A percentile compares a stretch with the other conserved stretches of the same genome.
Conservation (phyloP, 2,329 filamentous ascomycete species). For the Coniella lustricola region DNA sequence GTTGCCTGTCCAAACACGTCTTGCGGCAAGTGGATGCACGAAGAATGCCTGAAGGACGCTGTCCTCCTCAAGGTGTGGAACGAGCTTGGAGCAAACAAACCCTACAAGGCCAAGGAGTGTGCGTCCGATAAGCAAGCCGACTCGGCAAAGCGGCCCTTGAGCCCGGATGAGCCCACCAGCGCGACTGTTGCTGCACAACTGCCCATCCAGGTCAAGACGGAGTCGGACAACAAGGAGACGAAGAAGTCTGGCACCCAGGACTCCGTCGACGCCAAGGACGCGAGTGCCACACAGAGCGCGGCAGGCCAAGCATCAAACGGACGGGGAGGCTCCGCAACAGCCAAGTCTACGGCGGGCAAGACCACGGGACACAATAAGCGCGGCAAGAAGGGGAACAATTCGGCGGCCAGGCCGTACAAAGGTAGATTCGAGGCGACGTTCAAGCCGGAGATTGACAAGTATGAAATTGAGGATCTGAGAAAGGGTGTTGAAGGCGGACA, state of each 20-base stretch:
- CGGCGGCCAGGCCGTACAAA: conserved; percentile 38
- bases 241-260: conserved; percentile 25
- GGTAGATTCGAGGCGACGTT: conserved; percentile 46
- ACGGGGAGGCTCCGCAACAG: conserved; percentile 19
- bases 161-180: conserved; percentile 43
- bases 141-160: conserved; percentile 39
- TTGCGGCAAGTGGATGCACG: conserved; percentile 57
- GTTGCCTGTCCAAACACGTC: conserved; percentile 48
- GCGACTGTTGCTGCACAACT: conserved; percentile 39
- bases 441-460: conserved; percentile 37
- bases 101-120: conserved; percentile 32
- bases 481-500: conserved; percentile 39
- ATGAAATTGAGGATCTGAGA: conserved; percentile 47
- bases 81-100: conserved; percentile 42
- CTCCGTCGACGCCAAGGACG: conserved; percentile 30
- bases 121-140: conserved; percentile 35
- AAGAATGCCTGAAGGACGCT: conserved; percentile 53
- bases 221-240: conserved; percentile 32
- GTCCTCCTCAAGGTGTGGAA: conserved; percentile 43
- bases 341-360: conserved; percentile 19
- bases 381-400: conserved; percentile 28
- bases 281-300: conserved; percentile 16
- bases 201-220: conserved; percentile 46
- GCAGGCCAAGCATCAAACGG: conserved; percentile 14
- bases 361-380: conserved; percentile 23